Conservation (phyloP, 1,284 basidiomycete genomes). For the Ganoderma leucocontextum region DNA sequence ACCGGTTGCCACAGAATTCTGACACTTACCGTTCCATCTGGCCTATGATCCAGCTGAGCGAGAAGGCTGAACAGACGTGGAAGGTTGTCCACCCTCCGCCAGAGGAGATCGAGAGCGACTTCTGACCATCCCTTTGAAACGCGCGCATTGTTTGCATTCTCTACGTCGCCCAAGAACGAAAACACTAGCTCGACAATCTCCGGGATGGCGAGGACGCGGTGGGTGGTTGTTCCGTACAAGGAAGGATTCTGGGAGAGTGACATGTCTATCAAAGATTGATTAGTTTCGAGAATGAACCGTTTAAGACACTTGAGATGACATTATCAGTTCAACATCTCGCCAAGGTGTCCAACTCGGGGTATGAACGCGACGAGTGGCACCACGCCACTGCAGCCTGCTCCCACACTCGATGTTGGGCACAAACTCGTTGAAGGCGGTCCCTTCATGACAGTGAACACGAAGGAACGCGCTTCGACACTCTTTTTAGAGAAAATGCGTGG, state of each 20-base stretch:
- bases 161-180: constrained; percentile 33
- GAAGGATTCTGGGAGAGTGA: constrained; percentile 9
- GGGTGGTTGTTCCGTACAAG: constrained; percentile 30
- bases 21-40: neutral
- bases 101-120: constrained; percentile 40
- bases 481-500: neutral
- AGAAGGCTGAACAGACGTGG: constrained; percentile 56
- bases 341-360: neutral
- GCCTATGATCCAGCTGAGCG: constrained; percentile 43
- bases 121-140: constrained; percentile 44
- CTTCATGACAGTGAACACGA: neutral
- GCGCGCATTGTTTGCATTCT: constrained; percentile 33
- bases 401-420: neutral
- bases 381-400: neutral
- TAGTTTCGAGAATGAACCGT: neutral
- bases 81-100: constrained; percentile 45
- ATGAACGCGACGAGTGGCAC: constrained; percentile 1
- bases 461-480: neutral
- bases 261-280: neutral
- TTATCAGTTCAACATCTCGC: neutral
- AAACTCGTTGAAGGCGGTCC: no score
- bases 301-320: neutral
- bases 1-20: neutral
- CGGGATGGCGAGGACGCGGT: constrained; percentile 41
- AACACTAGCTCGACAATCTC: constrained; percentile 43